These are phyloP conservation scores for Myxozyma nipponensis DNA, from an alignment of 805 yeast species.

Conservation along the genomic window DNA sequence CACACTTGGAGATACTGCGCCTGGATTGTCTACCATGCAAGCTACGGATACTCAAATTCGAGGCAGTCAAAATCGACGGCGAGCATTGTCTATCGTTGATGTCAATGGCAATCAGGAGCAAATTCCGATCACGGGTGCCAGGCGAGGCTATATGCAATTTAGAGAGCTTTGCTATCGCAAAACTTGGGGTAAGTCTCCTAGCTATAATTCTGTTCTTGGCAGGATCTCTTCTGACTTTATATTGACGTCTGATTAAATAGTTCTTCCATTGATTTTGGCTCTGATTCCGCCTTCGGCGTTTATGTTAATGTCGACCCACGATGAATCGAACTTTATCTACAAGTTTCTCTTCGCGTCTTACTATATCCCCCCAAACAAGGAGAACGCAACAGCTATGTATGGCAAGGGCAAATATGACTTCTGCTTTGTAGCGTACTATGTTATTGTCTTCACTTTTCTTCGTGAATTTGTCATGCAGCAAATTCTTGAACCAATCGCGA, in stretches of 20 bases:
- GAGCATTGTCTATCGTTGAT: slow-evolving; percentile 30
- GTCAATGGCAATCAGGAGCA: neutral
- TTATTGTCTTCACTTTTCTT: slow-evolving; percentile 81
- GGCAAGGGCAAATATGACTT: slow-evolving; percentile 87
- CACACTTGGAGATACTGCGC: slow-evolving; percentile 67
- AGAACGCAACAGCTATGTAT: slow-evolving; percentile 41
- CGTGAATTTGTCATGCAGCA: slow-evolving; percentile 90
- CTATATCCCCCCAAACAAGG: slow-evolving; percentile 36
- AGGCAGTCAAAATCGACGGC: slow-evolving; percentile 39
- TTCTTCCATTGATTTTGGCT: slow-evolving; percentile 16
- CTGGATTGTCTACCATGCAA: slow-evolving; percentile 65
- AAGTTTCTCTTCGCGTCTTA: slow-evolving; percentile 27
- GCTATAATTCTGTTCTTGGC: neutral
- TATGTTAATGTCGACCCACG: slow-evolving; percentile 5
- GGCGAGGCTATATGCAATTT: slow-evolving; percentile 51
- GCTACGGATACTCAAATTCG: slow-evolving; percentile 44
- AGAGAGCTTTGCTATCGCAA: slow-evolving; percentile 53
- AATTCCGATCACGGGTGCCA: neutral
- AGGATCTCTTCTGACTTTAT: neutral
- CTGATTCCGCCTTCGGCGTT: slow-evolving; percentile 9
- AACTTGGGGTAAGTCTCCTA: slow-evolving; percentile 51
- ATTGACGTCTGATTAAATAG: slow-evolving; percentile 3
- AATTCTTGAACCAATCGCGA: slow-evolving; percentile 69
- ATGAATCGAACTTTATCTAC: slow-evolving; percentile 10
- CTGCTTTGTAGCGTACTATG: slow-evolving; percentile 70